A percentile compares a stretch with the other conserved stretches of the same genome.
Evolutionary conservation across 1,284 basidiomycete genomes (phyloP).

Genomic region (Lignosus rhinocerotis): DNA sequence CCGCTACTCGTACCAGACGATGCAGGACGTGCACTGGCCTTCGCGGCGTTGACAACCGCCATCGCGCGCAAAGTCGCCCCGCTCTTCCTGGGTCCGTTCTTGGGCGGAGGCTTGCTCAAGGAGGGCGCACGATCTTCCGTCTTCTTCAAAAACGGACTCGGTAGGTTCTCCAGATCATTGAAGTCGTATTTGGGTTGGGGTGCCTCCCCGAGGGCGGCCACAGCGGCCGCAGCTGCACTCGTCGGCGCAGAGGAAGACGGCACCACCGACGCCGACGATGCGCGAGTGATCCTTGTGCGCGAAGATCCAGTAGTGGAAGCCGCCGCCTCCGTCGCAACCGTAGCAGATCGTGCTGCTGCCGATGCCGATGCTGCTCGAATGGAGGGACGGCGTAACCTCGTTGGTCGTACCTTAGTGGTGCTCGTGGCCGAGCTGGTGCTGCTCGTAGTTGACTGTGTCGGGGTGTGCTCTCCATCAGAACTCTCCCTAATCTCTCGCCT

Average conservation of each 20-base stretch:
- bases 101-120: constrained; percentile 3
- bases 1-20: constrained; percentile 3
- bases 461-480: constrained; percentile 26
- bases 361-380: constrained; percentile 29
- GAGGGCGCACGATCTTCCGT: constrained; percentile 38
- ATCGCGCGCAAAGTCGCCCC: constrained; percentile 57
- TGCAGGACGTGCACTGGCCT: constrained; percentile 28
- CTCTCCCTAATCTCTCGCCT: constrained; percentile 14
- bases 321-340: constrained; percentile 11
- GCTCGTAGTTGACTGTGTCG: constrained; percentile 20
- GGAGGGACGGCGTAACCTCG: constrained; percentile 35
- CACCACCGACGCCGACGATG: constrained; percentile 17
- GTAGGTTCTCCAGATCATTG: constrained; percentile 79
- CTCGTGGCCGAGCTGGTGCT: constrained; percentile 1
- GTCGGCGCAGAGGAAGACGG: neutral
- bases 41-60: constrained; percentile 61
- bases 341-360: constrained; percentile 7
- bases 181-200: constrained; percentile 54
- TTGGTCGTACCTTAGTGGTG: constrained; percentile 21
- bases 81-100: constrained; percentile 31
- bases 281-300: constrained; percentile 16
- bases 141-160: constrained; percentile 78
- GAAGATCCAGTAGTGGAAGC: constrained; percentile 8
- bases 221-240: neutral
- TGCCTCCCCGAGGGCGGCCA: constrained; percentile 14